Conservation (phyloP, 2,329 filamentous ascomycete genomes). For the Fusarium citri region DNA sequence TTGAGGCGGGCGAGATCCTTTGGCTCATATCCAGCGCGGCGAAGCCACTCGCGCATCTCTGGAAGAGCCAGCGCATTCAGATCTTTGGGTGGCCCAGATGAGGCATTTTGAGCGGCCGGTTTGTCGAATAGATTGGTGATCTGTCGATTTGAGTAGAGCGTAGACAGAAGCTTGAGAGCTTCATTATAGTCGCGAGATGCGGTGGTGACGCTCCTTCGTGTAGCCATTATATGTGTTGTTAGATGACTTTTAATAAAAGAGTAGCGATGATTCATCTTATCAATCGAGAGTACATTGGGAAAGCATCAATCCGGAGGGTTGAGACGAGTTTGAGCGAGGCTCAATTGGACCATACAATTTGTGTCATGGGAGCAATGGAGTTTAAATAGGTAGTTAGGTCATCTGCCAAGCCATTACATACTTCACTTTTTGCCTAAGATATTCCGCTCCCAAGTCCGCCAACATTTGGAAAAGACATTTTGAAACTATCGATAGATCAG, state of each 20-base stretch:
- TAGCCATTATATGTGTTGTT: slow-evolving; percentile 7
- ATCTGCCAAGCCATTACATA: not conserved
- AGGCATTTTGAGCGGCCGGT: slow-evolving; percentile 47
- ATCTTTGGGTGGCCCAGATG: slow-evolving; percentile 56
- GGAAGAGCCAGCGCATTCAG: slow-evolving; percentile 81
- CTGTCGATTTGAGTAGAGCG: slow-evolving; percentile 82
- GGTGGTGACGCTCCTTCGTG: slow-evolving; percentile 23
- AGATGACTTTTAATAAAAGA: not conserved
- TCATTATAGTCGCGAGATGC: slow-evolving; percentile 64
- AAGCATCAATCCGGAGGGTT: not conserved
- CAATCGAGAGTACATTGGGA: not conserved
- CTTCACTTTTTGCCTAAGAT: not conserved
- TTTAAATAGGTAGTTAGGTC: not conserved
- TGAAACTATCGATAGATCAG: not conserved
- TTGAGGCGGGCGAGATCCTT: slow-evolving; percentile 57
- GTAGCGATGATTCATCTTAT: slow-evolving; percentile 3
- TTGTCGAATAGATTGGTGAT: slow-evolving; percentile 64
- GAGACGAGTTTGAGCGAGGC: not conserved
- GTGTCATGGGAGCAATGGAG: not conserved
- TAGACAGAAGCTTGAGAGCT: slow-evolving; percentile 79
- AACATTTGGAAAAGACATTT: not conserved
- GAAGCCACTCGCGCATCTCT: slow-evolving; percentile 84
- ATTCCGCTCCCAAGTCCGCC: not conserved
- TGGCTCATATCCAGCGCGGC: slow-evolving; percentile 76
- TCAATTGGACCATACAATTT: not conserved